phyloP scores from a whole-genome alignment of 306 rosid genomes.

The Cucumis melo region DNA sequence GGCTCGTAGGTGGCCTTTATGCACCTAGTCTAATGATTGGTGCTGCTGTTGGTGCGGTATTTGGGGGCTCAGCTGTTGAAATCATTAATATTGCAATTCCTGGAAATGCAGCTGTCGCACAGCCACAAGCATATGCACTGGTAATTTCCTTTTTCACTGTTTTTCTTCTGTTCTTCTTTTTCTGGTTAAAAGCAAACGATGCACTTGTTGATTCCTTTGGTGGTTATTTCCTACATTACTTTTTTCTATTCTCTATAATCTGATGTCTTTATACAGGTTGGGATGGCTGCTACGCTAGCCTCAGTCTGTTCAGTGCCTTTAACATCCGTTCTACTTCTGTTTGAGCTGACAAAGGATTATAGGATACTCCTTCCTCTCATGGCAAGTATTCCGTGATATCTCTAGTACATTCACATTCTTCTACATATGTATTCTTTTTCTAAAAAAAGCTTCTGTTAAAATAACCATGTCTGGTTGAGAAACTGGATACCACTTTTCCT shows the following conservation, averaged over 20 bases:
- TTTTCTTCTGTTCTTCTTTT: not conserved
- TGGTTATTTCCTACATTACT: not conserved
- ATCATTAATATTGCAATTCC: slow-evolving; percentile 80
- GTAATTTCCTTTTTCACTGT: slow-evolving; percentile 23
- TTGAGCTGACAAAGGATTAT: slow-evolving; percentile 96
- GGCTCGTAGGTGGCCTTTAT: slow-evolving; percentile 94
- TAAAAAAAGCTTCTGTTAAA: not conserved
- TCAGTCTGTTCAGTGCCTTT: slow-evolving; percentile 93
- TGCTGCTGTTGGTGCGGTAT: slow-evolving; percentile 97
- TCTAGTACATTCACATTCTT: slow-evolving; percentile 2
- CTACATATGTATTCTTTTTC: not conserved
- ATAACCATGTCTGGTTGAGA: not conserved
- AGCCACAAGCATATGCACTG: slow-evolving; percentile 98
- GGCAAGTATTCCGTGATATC: slow-evolving; percentile 41
- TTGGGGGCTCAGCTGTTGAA: slow-evolving; percentile 92
- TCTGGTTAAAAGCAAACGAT: not conserved
- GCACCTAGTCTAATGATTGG: slow-evolving; percentile 99
- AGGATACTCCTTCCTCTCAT: slow-evolving; percentile 94
- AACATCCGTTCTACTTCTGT: slow-evolving; percentile 94
- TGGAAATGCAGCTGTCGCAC: slow-evolving; percentile 95
- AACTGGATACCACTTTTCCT: not conserved
- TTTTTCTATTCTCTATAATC: slow-evolving; percentile 4
- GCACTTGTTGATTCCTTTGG: not conserved
- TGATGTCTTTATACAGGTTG: slow-evolving; percentile 49
- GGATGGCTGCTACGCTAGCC: slow-evolving; percentile 99